Base-by-base conservation (phyloP, 164 flowering plant genomes). In the Sextonia rubra region DNA sequence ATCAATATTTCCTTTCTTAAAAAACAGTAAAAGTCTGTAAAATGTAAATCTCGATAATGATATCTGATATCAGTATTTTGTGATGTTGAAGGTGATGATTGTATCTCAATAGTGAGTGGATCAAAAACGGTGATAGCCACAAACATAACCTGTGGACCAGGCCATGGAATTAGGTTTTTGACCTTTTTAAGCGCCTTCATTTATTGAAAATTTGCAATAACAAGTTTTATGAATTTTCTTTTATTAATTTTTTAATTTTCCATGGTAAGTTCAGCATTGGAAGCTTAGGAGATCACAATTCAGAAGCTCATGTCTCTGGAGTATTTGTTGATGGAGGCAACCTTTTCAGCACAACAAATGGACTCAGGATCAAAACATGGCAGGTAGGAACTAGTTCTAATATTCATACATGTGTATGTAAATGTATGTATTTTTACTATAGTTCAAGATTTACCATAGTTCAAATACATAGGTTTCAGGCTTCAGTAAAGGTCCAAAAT, bases 81-180 rank as follows among this genome's bases (percentile, higher is more conserved):
- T 24, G 49, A n/a, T 14, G 4, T 25, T 77, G 64, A 61, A 88
- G 93, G 91, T 68, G 93, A 89, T 75, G 93, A 89, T 48, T 89
- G 91, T 37, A 82, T 88, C 64, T 86, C 89, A 29, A 85, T 86
- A 20, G 88, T 68, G 24, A 79, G 73, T 68, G 91, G 86, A 26
- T 79, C 89, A 15, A 44, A 68, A 70, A 80, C 71, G 60, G 80
- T 85, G 14, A 78, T 32, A 69, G 86, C 82, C 23, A 74, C 61
- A 3, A 80, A 79, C 27, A 85, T 88, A 37, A 78, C 74, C 1
- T 90, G 91, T 74, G 94, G 94, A 62, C 94, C 94, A 29, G 94
- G 94, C 29, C 93, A 89, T 78, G 91, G 93, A 27, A 86, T 89
- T 76, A 89, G 93, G 91, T 89, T 64, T 12, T 3, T 24, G 3